Evolutionary conservation across 768 basidiomycete genomes (phyloP).

Genomic region (Auricularia cornea): DNA sequence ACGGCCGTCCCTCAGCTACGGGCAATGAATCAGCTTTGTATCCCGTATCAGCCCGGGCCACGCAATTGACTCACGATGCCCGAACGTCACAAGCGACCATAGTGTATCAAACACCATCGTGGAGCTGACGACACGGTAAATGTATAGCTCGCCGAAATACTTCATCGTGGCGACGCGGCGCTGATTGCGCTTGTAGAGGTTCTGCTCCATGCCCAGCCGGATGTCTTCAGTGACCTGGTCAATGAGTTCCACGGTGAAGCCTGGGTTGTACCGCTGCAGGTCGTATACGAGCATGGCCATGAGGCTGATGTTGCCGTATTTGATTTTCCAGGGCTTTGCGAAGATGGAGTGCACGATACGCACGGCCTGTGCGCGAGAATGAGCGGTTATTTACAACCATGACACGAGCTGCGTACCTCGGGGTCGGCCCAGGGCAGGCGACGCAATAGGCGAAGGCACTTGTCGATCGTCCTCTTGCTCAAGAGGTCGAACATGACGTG

Average conservation of each 20-base stretch:
- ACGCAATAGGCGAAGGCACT: slow-evolving; percentile 84
- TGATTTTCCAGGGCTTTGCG: slow-evolving; percentile 98
- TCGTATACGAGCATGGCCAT: slow-evolving; percentile 95
- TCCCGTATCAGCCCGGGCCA: not conserved
- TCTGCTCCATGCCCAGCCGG: slow-evolving; percentile 83
- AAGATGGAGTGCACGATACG: slow-evolving; percentile 77
- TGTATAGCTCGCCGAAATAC: slow-evolving; percentile 95
- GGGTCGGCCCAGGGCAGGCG: slow-evolving; percentile 94
- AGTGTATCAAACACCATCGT: slow-evolving; percentile 86
- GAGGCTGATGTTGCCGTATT: slow-evolving; percentile 79
- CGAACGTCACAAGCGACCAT: slow-evolving; percentile 92
- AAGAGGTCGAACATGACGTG: slow-evolving; percentile 94
- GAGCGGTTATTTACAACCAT: not conserved
- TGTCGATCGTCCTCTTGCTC: slow-evolving; percentile 89
- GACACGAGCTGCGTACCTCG: slow-evolving; percentile 20
- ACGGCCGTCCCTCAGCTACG: slow-evolving; percentile 79
- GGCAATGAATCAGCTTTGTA: not conserved
- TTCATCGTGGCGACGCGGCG: slow-evolving; percentile 85
- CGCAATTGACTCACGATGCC: slow-evolving; percentile 67
- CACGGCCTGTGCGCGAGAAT: slow-evolving; percentile 33
- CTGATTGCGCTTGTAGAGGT: slow-evolving; percentile 92
- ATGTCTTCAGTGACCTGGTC: slow-evolving; percentile 95
- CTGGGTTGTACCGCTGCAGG: slow-evolving; percentile 84
- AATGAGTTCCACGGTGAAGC: slow-evolving; percentile 79
- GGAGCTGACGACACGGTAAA: slow-evolving; percentile 86